Percentiles rank a stretch among this genome's conserved stretches.
phyloP scores from a whole-genome alignment of 495 filamentous ascomycete species.

The Rusavskia elegans region DNA sequence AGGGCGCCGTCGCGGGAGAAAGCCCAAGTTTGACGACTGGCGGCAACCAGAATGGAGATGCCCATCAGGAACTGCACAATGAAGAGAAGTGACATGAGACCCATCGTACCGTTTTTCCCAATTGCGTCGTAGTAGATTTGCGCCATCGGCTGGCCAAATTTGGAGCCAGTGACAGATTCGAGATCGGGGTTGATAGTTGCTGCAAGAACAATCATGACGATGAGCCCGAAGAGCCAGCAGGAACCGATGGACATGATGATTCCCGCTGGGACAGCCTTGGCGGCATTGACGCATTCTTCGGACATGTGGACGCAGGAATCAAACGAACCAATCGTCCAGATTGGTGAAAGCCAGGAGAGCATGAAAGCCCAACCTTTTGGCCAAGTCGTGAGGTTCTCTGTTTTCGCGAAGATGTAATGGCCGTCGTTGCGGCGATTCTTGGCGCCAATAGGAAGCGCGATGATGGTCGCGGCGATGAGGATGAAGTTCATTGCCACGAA shows the following conservation, averaged over 20 bases:
- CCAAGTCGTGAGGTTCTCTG: conserved; percentile 43
- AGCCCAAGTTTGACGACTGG: conserved; percentile 42
- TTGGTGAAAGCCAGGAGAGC: conserved; percentile 46
- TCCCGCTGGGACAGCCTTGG: conserved; percentile 43
- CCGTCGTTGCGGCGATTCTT: conserved; percentile 24
- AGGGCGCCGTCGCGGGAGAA: conserved; percentile 45
- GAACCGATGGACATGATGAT: conserved; percentile 39
- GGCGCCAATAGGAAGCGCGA: conserved; percentile 45
- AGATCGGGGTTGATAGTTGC: conserved; percentile 31
- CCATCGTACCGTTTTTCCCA: conserved; percentile 36
- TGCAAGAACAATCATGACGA: conserved; percentile 34
- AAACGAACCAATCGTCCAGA: conserved; percentile 48
- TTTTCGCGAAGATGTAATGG: conserved; percentile 30
- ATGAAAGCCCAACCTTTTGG: conserved; percentile 48
- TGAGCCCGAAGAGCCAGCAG: conserved; percentile 36
- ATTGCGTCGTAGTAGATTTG: conserved; percentile 33
- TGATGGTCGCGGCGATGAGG: conserved; percentile 46
- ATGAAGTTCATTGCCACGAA: conserved; percentile 48
- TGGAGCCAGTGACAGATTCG: conserved; percentile 20
- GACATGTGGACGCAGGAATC: conserved; percentile 44
- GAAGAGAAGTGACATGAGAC: conserved; percentile 39
- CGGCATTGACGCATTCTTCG: conserved; percentile 48
- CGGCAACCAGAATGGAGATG: conserved; percentile 35
- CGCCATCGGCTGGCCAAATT: conserved; percentile 38
- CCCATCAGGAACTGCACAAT: conserved; percentile 40